phyloP scores from a whole-genome alignment of 202 grass and related monocot genomes.

The Elaeis oleifera region DNA sequence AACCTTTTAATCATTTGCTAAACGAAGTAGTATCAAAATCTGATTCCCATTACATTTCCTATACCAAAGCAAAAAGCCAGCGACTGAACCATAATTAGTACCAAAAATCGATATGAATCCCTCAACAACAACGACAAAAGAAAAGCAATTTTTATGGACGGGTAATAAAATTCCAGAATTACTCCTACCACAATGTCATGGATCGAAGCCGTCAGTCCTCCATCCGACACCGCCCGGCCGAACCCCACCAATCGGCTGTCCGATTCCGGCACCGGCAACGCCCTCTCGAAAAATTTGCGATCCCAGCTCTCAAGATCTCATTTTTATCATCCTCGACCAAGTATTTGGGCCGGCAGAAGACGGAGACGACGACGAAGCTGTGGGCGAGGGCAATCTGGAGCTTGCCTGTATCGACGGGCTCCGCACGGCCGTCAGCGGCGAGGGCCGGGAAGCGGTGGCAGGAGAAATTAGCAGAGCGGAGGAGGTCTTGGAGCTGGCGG shows the following conservation, averaged over 20 bases:
- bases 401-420: constrained; percentile 46
- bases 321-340: constrained; percentile 15
- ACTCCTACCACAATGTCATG: constrained; percentile 77
- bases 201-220: constrained; percentile 76
- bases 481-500: constrained; percentile 60
- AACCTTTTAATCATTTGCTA: no score
- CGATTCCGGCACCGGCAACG: not conserved
- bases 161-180: not conserved
- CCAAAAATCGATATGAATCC: no score
- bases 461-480: constrained; percentile 53
- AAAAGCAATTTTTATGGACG: no score
- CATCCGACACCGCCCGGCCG: constrained; percentile 76
- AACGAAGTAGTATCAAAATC: no score
- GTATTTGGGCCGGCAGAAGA: constrained; percentile 47
- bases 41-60: no score
- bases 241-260: constrained; percentile 60
- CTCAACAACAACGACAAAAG: no score
- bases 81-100: no score
- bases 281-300: constrained; percentile 3
- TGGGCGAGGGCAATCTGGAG: constrained; percentile 48
- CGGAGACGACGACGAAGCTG: constrained; percentile 69
- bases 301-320: constrained; percentile 13
- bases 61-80: no score
- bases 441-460: constrained; percentile 42
- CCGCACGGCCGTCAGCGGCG: constrained; percentile 9